Evolutionary conservation across 257 asterid species (phyloP).

Genomic region (Thymus mandschuricus): DNA sequence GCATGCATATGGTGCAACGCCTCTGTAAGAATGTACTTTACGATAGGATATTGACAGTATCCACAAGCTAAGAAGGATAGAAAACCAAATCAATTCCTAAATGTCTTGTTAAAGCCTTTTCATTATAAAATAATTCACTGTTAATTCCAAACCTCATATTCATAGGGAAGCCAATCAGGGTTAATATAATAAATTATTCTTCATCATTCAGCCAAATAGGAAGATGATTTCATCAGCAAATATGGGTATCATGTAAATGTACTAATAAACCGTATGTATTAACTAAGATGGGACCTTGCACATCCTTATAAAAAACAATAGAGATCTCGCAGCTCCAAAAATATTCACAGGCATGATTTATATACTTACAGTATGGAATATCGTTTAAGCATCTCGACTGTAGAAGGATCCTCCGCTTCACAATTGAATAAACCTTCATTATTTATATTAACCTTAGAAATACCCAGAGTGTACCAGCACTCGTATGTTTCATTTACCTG

Average conservation of each 20-base stretch:
- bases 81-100: background rate
- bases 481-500: constrained; percentile 90
- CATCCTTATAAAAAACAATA: no score
- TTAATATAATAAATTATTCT: constrained; percentile 5
- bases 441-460: constrained; percentile 73
- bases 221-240: background rate
- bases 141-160: background rate
- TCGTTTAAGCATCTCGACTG: constrained; percentile 79
- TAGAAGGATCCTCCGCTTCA: constrained; percentile 81
- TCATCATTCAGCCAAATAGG: constrained; percentile 10
- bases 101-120: background rate
- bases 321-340: constrained; percentile 3
- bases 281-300: background rate
- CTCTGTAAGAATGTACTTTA: background rate
- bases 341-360: constrained; percentile 24
- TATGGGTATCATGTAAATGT: constrained; percentile 15
- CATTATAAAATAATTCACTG: constrained; percentile 9
- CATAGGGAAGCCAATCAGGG: background rate
- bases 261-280: constrained; percentile 3
- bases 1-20: background rate
- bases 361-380: constrained; percentile 78
- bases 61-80: background rate
- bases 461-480: constrained; percentile 88
- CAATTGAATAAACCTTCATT: constrained; percentile 77
- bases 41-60: background rate